Evolutionary conservation across 2,329 filamentous ascomycete species (phyloP), one percentile per base, ranked within the genome.

Genomic region (Dactylonectria estremocensis): DNA sequence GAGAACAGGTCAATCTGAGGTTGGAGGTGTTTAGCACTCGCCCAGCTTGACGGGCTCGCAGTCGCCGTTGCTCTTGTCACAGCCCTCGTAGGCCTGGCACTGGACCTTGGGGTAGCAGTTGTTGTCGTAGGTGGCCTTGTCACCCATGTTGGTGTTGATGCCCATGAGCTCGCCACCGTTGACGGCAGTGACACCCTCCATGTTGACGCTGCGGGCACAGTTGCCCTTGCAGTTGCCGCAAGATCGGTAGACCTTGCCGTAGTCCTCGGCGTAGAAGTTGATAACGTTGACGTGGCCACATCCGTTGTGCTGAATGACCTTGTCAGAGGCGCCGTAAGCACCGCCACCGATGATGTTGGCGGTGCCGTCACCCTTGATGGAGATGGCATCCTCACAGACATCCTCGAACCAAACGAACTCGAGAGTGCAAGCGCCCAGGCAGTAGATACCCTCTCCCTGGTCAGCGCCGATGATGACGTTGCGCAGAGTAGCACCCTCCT

Each of bases 331-430:
- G 45, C 79, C 74, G 62, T 77, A 78, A 1, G 81, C 81, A 50
- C 81, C 81, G 20, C 81, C 81, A 3, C 81, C 83, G 28, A 79
- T 80, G 55, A 85, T 83, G 69, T 79, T 80, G 46, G 82, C 77
- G 2, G 80, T 77, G 6, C 78, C 77, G 55, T 79, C 76, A 9
- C 81, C 81, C 80, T 73, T 74, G 72, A 74, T 71, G 22, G 63
- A 66, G 64, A 74, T 74, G 59, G 72, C 72, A 14, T 76, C 74
- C 62, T 85, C 83, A 66, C 83, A 85, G 54, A 85, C 83, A 31
- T 84, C 81, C 60, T 83, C 80, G 66, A 85, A 87, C 84, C 85
- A 87, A 48, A 86, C 85, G n/a, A 81, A 83, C 69, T 82, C 77
- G 9, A 85, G 72, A 2, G 74, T 84, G 72, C 83, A 85, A 1